Percentiles rank a stretch among this genome's conserved stretches.
Evolutionary conservation across 2,329 filamentous ascomycete species (phyloP).

Genomic region (Microdochium bolleyi): DNA sequence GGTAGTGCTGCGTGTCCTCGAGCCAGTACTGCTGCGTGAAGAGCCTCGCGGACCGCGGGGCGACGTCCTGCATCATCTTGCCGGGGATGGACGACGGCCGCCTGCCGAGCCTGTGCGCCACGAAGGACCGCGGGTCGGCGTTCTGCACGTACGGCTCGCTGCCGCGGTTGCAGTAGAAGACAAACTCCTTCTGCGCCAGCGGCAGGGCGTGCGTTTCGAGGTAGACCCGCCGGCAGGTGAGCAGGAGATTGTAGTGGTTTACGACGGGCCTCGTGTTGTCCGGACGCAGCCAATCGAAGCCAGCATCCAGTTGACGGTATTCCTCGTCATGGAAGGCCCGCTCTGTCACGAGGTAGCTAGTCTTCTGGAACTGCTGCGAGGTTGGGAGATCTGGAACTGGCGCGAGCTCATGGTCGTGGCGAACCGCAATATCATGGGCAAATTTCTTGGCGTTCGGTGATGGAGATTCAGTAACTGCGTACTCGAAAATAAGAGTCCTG

Average conservation of each 20-base stretch:
- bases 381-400: neutral
- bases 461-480: conserved; percentile 16
- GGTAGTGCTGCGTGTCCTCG: conserved; percentile 8
- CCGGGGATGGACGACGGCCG: conserved; percentile 1
- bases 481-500: conserved; percentile 23
- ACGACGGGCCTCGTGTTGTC: conserved; percentile 16
- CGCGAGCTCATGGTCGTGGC: conserved; percentile 10
- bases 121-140: conserved; percentile 10
- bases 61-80: neutral
- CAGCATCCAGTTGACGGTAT: neutral
- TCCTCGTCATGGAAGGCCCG: neutral
- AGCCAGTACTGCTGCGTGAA: conserved; percentile 14
- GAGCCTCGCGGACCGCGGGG: conserved; percentile 6
- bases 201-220: conserved; percentile 21
- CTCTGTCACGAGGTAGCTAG: conserved; percentile 4
- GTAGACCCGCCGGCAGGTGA: conserved; percentile 24
- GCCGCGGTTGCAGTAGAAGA: conserved; percentile 15
- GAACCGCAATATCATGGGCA: conserved; percentile 4
- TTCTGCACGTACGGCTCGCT: conserved; percentile 4
- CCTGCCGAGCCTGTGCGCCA: conserved; percentile 8
- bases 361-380: conserved; percentile 11
- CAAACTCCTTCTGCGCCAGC: conserved; percentile 17
- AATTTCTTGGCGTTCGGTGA: conserved; percentile 1
- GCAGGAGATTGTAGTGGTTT: conserved; percentile 15
- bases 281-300: conserved; percentile 20